Percentiles rank a stretch among this genome's conserved stretches.
These are phyloP conservation scores for Tolypocladium inflatum DNA, from an alignment of 2,329 filamentous ascomycete species.

Conservation along the genomic window DNA sequence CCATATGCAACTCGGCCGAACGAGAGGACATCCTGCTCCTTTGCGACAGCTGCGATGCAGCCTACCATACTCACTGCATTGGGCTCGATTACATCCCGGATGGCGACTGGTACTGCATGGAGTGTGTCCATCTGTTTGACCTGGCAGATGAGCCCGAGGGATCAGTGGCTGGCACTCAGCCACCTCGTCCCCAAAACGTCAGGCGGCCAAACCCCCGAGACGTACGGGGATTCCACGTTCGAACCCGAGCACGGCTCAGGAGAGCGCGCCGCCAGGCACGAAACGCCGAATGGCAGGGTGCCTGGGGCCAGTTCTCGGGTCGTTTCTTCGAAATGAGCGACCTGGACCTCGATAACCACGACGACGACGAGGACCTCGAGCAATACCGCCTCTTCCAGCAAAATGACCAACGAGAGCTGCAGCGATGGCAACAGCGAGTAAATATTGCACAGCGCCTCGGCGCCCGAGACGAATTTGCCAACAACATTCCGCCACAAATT, in stretches of 20 bases:
- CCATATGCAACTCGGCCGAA: constrained; percentile 72
- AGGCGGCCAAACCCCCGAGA: constrained; percentile 22
- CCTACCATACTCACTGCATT: constrained; percentile 88
- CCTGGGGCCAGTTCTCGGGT: constrained; percentile 60
- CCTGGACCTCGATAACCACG: constrained; percentile 29
- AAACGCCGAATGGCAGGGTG: constrained; percentile 78
- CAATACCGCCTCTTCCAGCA: constrained; percentile 44
- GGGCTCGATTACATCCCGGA: constrained; percentile 68
- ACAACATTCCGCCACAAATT: constrained; percentile 46
- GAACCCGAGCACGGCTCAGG: constrained; percentile 49
- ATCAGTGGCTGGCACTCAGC: constrained; percentile 23
- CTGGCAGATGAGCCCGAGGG: constrained; percentile 19
- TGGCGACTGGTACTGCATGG: constrained; percentile 85
- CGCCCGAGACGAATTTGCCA: constrained; percentile 61
- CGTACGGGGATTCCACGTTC: constrained; percentile 27
- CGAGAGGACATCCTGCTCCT: constrained; percentile 78
- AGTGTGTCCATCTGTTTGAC: constrained; percentile 52
- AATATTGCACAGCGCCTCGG: constrained; percentile 74
- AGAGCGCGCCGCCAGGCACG: constrained; percentile 53
- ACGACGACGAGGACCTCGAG: constrained; percentile 57
- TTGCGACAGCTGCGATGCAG: constrained; percentile 83
- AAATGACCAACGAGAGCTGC: constrained; percentile 49
- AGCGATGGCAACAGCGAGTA: constrained; percentile 76
- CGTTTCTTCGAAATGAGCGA: constrained; percentile 49
- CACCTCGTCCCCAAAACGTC: constrained; percentile 18